Conservation (phyloP, 495 filamentous ascomycete species). For the Ascobolus immersus region DNA sequence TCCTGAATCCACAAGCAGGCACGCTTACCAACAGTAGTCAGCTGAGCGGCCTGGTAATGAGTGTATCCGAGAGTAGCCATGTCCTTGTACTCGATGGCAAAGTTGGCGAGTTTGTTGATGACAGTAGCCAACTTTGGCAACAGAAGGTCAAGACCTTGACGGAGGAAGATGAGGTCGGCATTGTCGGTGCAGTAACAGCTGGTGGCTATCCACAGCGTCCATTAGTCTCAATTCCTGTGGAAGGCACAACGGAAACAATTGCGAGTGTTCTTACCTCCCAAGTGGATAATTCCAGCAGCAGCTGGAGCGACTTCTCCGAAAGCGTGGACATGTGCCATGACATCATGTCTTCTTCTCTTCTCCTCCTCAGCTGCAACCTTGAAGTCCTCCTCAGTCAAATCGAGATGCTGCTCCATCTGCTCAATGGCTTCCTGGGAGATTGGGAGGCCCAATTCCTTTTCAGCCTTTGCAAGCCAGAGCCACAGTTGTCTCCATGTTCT, state of each 20-base stretch:
- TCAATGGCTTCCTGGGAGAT: slow-evolving; percentile 46
- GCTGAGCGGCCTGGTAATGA: slow-evolving; percentile 57
- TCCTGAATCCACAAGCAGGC: slow-evolving; percentile 71
- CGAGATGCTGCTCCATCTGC: slow-evolving; percentile 47
- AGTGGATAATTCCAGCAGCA: slow-evolving; percentile 73
- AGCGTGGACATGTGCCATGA: slow-evolving; percentile 40
- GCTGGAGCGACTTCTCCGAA: slow-evolving; percentile 49
- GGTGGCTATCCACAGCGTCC: too few relatives aligned
- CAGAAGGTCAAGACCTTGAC: slow-evolving; percentile 47
- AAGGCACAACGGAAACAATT: slow-evolving; percentile 11
- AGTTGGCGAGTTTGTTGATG: slow-evolving; percentile 51
- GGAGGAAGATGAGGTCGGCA: slow-evolving; percentile 62
- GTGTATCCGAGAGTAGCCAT: slow-evolving; percentile 49
- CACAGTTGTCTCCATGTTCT: slow-evolving; percentile 60
- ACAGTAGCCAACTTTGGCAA: slow-evolving; percentile 68
- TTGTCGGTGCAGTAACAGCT: slow-evolving; percentile 56
- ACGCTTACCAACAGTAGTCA: slow-evolving; percentile 64
- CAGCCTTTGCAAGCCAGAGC: slow-evolving; percentile 59
- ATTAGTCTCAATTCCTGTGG: slow-evolving; percentile 9
- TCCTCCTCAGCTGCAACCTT: slow-evolving; percentile 53
- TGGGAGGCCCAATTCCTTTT: slow-evolving; percentile 39
- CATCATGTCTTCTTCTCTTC: slow-evolving; percentile 35
- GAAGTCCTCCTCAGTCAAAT: slow-evolving; percentile 60
- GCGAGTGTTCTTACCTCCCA: slow-evolving; percentile 28
- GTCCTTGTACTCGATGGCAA: slow-evolving; percentile 52